Evolutionary conservation across 768 basidiomycete genomes (phyloP).

Genomic region (Hygrophoropsis aurantiaca): DNA sequence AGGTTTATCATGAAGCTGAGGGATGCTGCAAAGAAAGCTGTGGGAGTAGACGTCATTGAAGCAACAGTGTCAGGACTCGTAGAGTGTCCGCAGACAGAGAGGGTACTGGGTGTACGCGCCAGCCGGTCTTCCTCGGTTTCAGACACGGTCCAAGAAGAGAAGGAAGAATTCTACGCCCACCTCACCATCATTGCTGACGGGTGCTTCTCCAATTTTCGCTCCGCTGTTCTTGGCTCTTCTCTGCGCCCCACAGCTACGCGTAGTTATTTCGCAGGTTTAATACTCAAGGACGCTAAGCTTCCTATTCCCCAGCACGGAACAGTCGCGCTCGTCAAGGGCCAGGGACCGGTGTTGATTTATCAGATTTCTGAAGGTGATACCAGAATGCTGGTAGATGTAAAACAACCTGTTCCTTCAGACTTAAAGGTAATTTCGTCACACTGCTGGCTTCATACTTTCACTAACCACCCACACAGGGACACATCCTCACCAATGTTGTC

Average conservation of each 20-base stretch:
- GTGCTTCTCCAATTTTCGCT: slow-evolving; percentile 91
- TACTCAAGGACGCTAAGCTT: slow-evolving; percentile 74
- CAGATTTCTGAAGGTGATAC: slow-evolving; percentile 89
- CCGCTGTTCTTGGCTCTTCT: slow-evolving; percentile 54
- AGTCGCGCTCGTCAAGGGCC: slow-evolving; percentile 75
- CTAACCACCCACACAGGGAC: slow-evolving; percentile 39
- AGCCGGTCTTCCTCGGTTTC: slow-evolving; percentile 38
- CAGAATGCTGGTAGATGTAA: slow-evolving; percentile 90
- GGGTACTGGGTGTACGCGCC: slow-evolving; percentile 68
- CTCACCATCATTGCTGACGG: slow-evolving; percentile 92
- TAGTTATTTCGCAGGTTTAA: slow-evolving; percentile 82
- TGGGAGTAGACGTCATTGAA: slow-evolving; percentile 78
- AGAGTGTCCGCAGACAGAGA: slow-evolving; percentile 48
- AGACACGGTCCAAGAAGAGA: slow-evolving; percentile 34
- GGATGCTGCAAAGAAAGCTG: slow-evolving; percentile 55
- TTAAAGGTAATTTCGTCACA: slow-evolving; percentile 52
- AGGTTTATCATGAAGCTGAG: slow-evolving; percentile 81
- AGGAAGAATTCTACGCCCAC: slow-evolving; percentile 65
- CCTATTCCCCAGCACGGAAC: slow-evolving; percentile 82
- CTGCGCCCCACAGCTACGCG: slow-evolving; percentile 53
- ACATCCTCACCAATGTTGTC: slow-evolving; percentile 71
- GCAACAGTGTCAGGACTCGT: slow-evolving; percentile 80
- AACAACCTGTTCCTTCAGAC: slow-evolving; percentile 77
- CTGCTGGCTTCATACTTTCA: slow-evolving; percentile 1
- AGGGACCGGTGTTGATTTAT: slow-evolving; percentile 90